phyloP scores from a whole-genome alignment of 495 filamentous ascomycete species.

The Penicillium herquei region DNA sequence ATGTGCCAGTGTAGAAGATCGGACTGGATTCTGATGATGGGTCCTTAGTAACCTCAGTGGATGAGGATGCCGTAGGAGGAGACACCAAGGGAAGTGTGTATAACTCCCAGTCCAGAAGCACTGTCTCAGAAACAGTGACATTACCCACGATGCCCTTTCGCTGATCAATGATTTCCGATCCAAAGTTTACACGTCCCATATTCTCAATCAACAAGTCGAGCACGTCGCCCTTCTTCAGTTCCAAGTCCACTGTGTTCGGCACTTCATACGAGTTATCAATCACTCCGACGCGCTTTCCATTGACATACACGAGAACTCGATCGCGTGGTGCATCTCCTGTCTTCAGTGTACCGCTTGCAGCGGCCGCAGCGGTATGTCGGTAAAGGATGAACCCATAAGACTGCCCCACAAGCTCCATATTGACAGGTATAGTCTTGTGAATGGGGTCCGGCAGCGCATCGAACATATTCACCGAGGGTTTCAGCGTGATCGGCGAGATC shows the following conservation, averaged over 20 bases:
- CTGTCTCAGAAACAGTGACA: conserved; percentile 33
- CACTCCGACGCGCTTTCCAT: conserved; percentile 34
- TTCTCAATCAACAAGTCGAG: conserved; percentile 47
- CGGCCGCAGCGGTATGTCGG: conserved; percentile 27
- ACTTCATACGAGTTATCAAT: conserved; percentile 42
- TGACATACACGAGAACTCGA: conserved; percentile 45
- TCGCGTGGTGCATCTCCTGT: conserved; percentile 42
- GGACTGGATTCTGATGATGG: conserved; percentile 18
- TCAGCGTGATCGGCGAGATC: conserved; percentile 28
- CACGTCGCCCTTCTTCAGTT: conserved; percentile 33
- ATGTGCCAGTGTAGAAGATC: conserved; percentile 40
- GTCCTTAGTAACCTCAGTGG: background rate
- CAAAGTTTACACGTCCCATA: conserved; percentile 46
- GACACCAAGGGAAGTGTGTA: conserved; percentile 34
- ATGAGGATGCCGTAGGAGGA: conserved; percentile 5
- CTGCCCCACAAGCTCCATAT: conserved; percentile 47
- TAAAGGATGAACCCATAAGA: conserved; percentile 42
- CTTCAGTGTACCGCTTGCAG: conserved; percentile 26
- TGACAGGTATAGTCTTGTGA: conserved; percentile 17
- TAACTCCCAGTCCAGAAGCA: conserved; percentile 37
- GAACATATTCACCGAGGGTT: conserved; percentile 24
- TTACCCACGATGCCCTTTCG: conserved; percentile 46
- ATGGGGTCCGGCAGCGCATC: conserved; percentile 25
- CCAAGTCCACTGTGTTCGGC: conserved; percentile 31
- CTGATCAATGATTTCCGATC: conserved; percentile 37